Base-by-base conservation (phyloP, 371 early-diverging fungal genomes). In the Blakeslea trispora region DNA sequence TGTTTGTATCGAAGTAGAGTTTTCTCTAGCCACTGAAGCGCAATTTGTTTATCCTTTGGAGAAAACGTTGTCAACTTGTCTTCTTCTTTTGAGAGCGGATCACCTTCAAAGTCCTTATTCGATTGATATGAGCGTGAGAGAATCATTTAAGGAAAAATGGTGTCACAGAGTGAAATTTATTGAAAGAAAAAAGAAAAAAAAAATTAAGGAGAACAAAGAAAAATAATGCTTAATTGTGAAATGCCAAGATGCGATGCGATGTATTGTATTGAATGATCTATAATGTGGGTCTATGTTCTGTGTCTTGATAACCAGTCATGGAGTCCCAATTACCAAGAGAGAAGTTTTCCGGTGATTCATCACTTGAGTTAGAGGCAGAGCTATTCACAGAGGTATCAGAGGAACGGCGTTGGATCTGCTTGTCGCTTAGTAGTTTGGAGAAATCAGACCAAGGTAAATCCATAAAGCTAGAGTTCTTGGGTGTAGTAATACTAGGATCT, bases 241-340 rank as follows among this genome's bases (percentile, higher is more conserved):
- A n/a, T n/a, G n/a, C n/a, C n/a, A n/a, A n/a, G n/a, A n/a, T n/a
- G n/a, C n/a, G n/a, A n/a, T n/a, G n/a, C 23, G 24, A 51, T 14
- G 40, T 15, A 18, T 15, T n/a, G 17, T 40, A 44, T 37, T 53
- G n/a, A 39, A 41, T 54, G n/a, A 14, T 48, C 40, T 53, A 53
- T 24, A 45, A 35, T 23, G 54, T 39, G 35, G 32, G 42, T 57
- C 57, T 53, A 55, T 71, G 70, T 35, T 66, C 50, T 34, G 42
- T 39, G 21, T 73, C 75, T 61, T 78, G 79, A 53, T 65, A 72
- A 40, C 75, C 75, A 13, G 75, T 74, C 69, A 71, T 75, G 7
- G 69, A 54, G 39, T 78, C 75, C 75, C 75, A 78, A 56, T 74
- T 78, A 35, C 74, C 74, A 21, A 72, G 64, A 22, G 37, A 39